These are phyloP conservation scores for Aquilaria sinensis DNA, from an alignment of 345 rosid genomes.

Conservation along the genomic window DNA sequence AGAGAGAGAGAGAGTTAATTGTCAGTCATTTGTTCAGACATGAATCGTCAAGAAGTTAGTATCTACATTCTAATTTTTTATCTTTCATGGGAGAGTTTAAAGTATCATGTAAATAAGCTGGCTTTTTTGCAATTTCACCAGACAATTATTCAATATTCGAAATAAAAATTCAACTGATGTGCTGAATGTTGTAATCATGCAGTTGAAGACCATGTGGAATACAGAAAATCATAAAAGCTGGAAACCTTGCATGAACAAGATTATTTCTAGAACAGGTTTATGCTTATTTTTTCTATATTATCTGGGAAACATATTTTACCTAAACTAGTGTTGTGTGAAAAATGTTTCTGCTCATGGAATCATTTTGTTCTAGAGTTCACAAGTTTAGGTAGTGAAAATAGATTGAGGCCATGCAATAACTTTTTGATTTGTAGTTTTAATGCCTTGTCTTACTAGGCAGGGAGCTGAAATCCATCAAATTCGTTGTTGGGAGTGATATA, in stretches of 20 bases:
- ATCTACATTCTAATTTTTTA: neutral
- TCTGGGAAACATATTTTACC: neutral
- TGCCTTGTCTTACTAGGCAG: neutral
- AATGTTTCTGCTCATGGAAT: no score
- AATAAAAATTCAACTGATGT: conserved; percentile 14
- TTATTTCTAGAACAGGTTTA: conserved; percentile 53
- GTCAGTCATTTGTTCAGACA: no score
- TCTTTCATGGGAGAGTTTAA: neutral
- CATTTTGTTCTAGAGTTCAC: no score
- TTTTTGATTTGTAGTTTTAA: neutral
- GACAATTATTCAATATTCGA: conserved; percentile 3
- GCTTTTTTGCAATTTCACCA: neutral
- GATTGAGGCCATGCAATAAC: neutral
- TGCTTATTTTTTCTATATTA: conserved; percentile 1
- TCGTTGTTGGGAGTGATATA: neutral
- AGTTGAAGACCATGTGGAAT: conserved; percentile 69
- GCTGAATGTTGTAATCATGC: conserved; percentile 23
- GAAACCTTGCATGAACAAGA: conserved; percentile 58
- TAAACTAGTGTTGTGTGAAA: neutral
- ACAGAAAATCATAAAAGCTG: conserved; percentile 42
- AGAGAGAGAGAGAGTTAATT: no score
- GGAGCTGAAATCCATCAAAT: neutral
- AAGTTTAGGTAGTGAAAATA: neutral
- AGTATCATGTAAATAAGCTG: neutral
- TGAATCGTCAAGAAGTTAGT: neutral